These are phyloP conservation scores for Coemansia sp. DNA, from an alignment of 192 early-diverging fungal genomes.

Conservation along the genomic window DNA sequence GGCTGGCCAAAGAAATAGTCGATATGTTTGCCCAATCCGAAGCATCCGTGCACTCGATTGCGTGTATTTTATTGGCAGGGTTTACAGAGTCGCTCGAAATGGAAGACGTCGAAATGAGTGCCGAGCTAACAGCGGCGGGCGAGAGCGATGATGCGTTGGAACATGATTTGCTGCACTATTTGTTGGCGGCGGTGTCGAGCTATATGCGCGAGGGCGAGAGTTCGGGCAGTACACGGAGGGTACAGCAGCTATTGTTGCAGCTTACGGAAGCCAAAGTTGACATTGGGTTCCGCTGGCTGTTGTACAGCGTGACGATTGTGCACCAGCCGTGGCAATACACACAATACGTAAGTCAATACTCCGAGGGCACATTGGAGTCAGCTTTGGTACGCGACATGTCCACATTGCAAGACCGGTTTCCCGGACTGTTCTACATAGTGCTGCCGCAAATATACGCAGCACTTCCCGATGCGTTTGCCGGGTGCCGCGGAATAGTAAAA, in stretches of 20 bases:
- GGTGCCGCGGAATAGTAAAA: slow-evolving; percentile 29
- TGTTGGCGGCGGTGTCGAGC: slow-evolving; percentile 5
- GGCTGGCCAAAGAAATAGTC: slow-evolving; percentile 31
- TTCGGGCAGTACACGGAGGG: not conserved
- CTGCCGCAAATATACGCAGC: slow-evolving; percentile 42
- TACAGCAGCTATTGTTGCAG: slow-evolving; percentile 28
- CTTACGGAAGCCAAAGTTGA: slow-evolving; percentile 29
- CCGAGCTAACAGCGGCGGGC: slow-evolving; percentile 25
- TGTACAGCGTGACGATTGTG: slow-evolving; percentile 4
- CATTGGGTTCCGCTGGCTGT: slow-evolving; percentile 43
- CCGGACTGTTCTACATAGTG: slow-evolving; percentile 37
- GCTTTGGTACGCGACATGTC: slow-evolving; percentile 51
- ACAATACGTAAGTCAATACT: slow-evolving; percentile 19
- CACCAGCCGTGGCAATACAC: slow-evolving; percentile 6
- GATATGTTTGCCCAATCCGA: slow-evolving; percentile 54
- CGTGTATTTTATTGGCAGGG: slow-evolving; percentile 38
- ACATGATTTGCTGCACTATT: slow-evolving; percentile 26
- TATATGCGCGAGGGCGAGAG: slow-evolving; percentile 3
- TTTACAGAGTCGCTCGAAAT: slow-evolving; percentile 29
- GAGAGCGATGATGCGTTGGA: slow-evolving; percentile 19
- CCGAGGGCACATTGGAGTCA: slow-evolving; percentile 23
- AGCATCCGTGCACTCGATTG: slow-evolving; percentile 45
- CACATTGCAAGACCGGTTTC: slow-evolving; percentile 53
- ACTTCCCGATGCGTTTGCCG: slow-evolving; percentile 39
- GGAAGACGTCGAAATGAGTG: slow-evolving; percentile 54